Evolutionary conservation across 2,329 filamentous ascomycete species (phyloP), one percentile per base, ranked within the genome.

Genomic region (Aspergillus fumigatiaffinis): DNA sequence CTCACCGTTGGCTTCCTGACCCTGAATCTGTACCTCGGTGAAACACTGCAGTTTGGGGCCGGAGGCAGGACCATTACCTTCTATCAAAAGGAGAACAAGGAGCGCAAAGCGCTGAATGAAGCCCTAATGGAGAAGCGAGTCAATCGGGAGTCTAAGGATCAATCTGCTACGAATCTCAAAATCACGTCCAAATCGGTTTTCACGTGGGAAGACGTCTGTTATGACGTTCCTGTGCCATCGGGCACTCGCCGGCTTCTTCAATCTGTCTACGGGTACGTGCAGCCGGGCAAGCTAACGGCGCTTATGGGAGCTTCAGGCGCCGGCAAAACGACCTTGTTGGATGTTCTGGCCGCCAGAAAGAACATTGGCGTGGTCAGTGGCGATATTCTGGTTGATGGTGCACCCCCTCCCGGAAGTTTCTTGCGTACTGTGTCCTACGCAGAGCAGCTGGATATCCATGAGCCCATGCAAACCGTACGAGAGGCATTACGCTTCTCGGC

Each of bases 281-380:
- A 90, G 67, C 89, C 89, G 0, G 89, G 90, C 8, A 79, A 87
- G 55, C 84, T 93, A 77, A 83, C 89, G 8, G 90, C 90, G 0
- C 77, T 93, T 0, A 89, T 92, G 78, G 90, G 90, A 25, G 87
- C 87, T 2, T 89, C 84, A 0, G 88, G 88, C n/a, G 89, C 90
- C 3, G 90, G 90, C 3, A 93, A 93, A 72, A 74, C 71, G 0
- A 92, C 90, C 0, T 77, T 93, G 0, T 77, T 93, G 5, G 90
- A 92, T 68, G 89, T 87, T 0, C 75, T 88, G 1, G 85, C 88
- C 0, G 87, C 91, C 63, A 82, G 89, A 1, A 86, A 90, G 66
- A 85, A 77, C 3, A 78, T 78, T 23, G 85, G 87, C 52, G 79
- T 86, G 12, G 79, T 87, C 6, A 73, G 75, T 4, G 87, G 87